phyloP scores from a whole-genome alignment of 495 filamentous ascomycete species.

The Annulohypoxylon nitens region DNA sequence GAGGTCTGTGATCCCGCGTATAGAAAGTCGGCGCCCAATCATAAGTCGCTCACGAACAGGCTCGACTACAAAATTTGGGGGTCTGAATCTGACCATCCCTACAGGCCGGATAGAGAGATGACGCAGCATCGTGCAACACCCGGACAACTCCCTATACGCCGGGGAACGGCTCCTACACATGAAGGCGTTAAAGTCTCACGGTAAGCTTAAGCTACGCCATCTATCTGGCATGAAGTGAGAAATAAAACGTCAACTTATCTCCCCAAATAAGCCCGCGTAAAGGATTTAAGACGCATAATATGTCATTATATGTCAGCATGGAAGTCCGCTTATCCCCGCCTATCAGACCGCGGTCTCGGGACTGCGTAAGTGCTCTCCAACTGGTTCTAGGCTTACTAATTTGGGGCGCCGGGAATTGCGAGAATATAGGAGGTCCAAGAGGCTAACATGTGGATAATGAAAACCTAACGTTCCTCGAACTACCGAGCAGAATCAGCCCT shows the following conservation, averaged over 20 bases:
- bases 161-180: conserved; percentile 11
- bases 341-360: neutral
- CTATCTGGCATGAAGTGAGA: neutral
- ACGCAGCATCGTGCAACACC: conserved; percentile 17
- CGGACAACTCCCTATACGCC: conserved; percentile 21
- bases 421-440: neutral
- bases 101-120: conserved; percentile 7
- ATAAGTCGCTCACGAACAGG: neutral
- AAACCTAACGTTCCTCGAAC: neutral
- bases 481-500: neutral
- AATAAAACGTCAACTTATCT: conserved; percentile 9
- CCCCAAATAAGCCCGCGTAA: neutral
- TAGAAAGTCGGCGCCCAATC: conserved; percentile 5
- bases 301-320: conserved; percentile 6
- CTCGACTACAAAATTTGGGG: neutral
- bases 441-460: neutral
- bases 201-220: neutral
- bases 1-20: conserved; percentile 18
- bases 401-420: conserved; percentile 8
- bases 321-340: conserved; percentile 12
- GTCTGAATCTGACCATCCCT: conserved; percentile 8
- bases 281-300: conserved; percentile 15
- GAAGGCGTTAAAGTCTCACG: conserved; percentile 6
- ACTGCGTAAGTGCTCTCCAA: neutral
- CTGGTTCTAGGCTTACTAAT: neutral